Conservation (phyloP, 2,329 filamentous ascomycete species). For the Aspergillus ruber region DNA sequence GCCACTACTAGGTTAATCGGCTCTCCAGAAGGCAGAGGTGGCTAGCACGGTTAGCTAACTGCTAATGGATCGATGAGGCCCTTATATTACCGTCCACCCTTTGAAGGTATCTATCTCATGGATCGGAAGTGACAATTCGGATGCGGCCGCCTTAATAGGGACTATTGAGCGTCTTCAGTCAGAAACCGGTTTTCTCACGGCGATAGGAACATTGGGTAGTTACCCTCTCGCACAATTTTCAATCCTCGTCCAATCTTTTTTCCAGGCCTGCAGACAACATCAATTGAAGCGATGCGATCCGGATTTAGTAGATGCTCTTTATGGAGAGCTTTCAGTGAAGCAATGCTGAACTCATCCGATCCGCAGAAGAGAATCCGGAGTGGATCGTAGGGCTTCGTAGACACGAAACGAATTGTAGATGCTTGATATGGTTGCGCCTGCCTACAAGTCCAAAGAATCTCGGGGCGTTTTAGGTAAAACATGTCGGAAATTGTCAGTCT, state of each 20-base stretch:
- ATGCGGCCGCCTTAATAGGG: slow-evolving; percentile 63
- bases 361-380: slow-evolving; percentile 89
- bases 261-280: slow-evolving; percentile 75
- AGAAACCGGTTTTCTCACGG: not conserved
- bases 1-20: slow-evolving; percentile 74
- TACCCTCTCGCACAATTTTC: slow-evolving; percentile 62
- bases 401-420: slow-evolving; percentile 16
- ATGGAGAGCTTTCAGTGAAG: slow-evolving; percentile 64
- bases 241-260: slow-evolving; percentile 72
- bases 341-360: slow-evolving; percentile 82
- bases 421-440: slow-evolving; percentile 5
- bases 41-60: slow-evolving; percentile 34
- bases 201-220: slow-evolving; percentile 6
- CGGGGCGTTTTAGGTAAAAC: slow-evolving; percentile 18
- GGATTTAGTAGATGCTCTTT: slow-evolving; percentile 50
- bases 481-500: slow-evolving; percentile 9
- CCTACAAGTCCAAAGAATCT: slow-evolving; percentile 18
- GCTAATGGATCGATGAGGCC: not conserved
- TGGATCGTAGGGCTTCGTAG: slow-evolving; percentile 43
- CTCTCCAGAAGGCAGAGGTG: slow-evolving; percentile 43
- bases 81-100: slow-evolving; percentile 61
- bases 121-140: slow-evolving; percentile 57
- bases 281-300: slow-evolving; percentile 63
- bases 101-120: slow-evolving; percentile 78
- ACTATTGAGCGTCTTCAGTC: slow-evolving; percentile 44